phyloP scores from a whole-genome alignment of 306 rosid species.

The Phaseolus lunatus region DNA sequence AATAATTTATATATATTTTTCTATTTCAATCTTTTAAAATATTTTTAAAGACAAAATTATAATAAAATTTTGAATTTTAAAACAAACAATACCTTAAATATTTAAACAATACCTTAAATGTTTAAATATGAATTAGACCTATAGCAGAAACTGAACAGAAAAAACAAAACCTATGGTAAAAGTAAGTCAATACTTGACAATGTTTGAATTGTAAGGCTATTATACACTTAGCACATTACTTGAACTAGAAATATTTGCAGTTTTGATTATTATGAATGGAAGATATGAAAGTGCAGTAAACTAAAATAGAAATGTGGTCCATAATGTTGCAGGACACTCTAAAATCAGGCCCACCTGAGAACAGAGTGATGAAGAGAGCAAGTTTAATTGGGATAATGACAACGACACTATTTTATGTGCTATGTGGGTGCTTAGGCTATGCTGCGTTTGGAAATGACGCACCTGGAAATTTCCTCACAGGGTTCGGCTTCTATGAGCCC shows the following conservation, averaged over 20 bases:
- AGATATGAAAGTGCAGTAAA: background rate
- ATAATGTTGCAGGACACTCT: slow-evolving; percentile 64
- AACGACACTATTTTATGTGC: slow-evolving; percentile 68
- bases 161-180: too few species aligned
- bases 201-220: background rate
- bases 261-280: background rate
- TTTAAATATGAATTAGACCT: too few species aligned
- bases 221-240: background rate
- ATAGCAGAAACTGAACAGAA: too few species aligned
- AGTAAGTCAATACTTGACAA: background rate
- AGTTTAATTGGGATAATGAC: slow-evolving; percentile 62
- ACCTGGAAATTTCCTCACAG: slow-evolving; percentile 83
- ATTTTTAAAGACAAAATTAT: too few species aligned
- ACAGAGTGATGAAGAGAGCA: slow-evolving; percentile 71
- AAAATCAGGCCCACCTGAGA: slow-evolving; percentile 71
- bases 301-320: slow-evolving; percentile 5
- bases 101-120: too few species aligned
- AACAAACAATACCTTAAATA: too few species aligned
- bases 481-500: slow-evolving; percentile 83
- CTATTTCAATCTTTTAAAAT: too few species aligned
- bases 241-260: background rate
- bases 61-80: too few species aligned
- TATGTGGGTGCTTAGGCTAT: slow-evolving; percentile 73
- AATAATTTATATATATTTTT: too few species aligned
- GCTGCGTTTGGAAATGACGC: slow-evolving; percentile 83